Conservation (phyloP, 768 basidiomycete species). For the Suillus spraguei region DNA sequence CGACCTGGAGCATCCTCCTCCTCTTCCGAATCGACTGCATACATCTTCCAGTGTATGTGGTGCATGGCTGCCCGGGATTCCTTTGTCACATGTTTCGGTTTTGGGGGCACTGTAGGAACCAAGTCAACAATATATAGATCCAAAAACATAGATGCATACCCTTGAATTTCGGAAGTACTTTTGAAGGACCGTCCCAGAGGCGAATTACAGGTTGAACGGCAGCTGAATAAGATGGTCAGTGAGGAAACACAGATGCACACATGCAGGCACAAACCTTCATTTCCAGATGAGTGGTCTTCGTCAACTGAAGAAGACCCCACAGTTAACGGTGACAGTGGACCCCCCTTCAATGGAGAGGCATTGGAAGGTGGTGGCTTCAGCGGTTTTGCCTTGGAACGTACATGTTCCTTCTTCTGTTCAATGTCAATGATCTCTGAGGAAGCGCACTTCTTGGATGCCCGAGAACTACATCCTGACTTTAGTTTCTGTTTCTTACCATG, state of each 20-base stretch:
- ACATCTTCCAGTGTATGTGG: background rate
- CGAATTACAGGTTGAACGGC: background rate
- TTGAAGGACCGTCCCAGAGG: background rate
- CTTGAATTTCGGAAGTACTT: background rate
- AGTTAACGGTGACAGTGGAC: background rate
- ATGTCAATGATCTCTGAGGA: background rate
- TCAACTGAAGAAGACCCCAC: background rate
- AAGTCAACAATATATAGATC: background rate
- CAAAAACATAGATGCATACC: background rate
- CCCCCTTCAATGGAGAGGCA: background rate
- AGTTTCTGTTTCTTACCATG: background rate
- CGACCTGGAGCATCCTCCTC: background rate
- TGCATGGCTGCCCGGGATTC: background rate
- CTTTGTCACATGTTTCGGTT: background rate
- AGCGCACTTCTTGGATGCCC: background rate
- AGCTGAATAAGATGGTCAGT: background rate
- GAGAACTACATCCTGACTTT: background rate
- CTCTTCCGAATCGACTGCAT: background rate
- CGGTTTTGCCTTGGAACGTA: background rate
- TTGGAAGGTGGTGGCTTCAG: background rate
- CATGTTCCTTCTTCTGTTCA: background rate
- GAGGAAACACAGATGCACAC: background rate
- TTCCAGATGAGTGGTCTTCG: background rate
- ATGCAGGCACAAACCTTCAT: conserved; percentile 4
- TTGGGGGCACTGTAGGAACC: background rate